Evolutionary conservation across 139 green algal species (phyloP), one percentile per base, ranked within the genome.

Genomic region (Penium margaritaceum): DNA sequence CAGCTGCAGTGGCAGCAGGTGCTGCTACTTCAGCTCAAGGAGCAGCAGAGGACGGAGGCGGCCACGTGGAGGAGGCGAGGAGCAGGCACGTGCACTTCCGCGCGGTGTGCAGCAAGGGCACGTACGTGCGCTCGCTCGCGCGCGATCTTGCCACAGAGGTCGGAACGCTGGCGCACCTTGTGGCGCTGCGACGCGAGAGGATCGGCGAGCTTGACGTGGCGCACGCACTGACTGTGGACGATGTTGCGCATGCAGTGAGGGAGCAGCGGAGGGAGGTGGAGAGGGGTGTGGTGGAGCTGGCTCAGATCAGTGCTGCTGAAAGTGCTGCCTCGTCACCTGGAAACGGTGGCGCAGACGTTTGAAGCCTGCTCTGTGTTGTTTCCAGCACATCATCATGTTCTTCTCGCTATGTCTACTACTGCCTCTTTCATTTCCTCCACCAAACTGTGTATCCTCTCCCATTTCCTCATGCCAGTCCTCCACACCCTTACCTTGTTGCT

Each of bases 81-180:
- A 76, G 74, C 34, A 35, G 74, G 41, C 6, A 78, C 37, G 46
- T 82, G 44, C 29, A 79, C 63, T 86, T 86, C 47, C 14, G n/a
- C 9, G 57, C 81, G 30, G 63, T 67, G 15, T 84, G 77, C 68
- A 75, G 57, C 36, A 86, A 86, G 46, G 81, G 81, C 9, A 86
- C 81, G 30, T 86, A 86, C 67, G 72, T 86, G 19, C 77, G 81
- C n/a, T 80, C 72, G n/a, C 51, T 84, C 7, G 63, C 44, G 46
- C 36, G 57, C 27, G 81, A 86, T 60, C 44, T 84, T 6, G 78
- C 69, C 5, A 24, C 6, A 17, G 35, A 36, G 5, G 21, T 81
- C 3, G 66, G 41, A 39, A 79, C 37, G 69, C n/a, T 32, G 17
- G 69, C 30, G 44, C 44, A 54, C 44, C 44, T 54, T 2, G 44